Evolutionary conservation across 257 asterid genomes (phyloP).

Genomic region (Haberlea rhodopensis): DNA sequence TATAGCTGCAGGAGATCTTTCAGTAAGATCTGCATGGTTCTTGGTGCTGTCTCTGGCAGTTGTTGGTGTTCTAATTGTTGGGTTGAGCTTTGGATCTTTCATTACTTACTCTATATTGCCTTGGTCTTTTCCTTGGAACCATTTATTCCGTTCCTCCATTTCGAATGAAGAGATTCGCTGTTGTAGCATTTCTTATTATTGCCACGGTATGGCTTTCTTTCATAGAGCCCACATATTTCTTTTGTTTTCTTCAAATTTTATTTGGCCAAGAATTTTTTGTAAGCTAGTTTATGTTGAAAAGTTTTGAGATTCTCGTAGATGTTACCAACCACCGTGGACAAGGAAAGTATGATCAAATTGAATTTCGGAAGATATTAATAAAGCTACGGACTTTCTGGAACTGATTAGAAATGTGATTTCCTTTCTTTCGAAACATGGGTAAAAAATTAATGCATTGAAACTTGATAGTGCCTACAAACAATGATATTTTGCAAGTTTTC

Average conservation of each 20-base stretch:
- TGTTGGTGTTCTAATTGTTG: constrained; percentile 71
- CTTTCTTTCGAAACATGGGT: not conserved
- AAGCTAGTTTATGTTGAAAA: constrained; percentile 5
- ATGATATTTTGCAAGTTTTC: not conserved
- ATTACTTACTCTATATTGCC: not conserved
- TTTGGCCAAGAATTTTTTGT: not conserved
- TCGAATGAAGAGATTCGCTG: constrained; percentile 84
- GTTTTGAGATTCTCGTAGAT: not conserved
- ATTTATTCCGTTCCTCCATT: constrained; percentile 97
- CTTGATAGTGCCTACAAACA: constrained; percentile 5
- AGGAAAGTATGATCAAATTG: constrained; percentile 7
- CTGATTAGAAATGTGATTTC: not conserved
- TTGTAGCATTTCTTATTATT: not conserved
- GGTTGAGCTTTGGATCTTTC: constrained; percentile 70
- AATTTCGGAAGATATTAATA: not conserved
- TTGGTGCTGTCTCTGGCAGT: constrained; percentile 73
- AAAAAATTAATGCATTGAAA: constrained; percentile 5
- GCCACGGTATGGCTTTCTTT: not conserved
- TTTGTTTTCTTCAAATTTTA: not conserved
- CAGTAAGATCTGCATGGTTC: constrained; percentile 77
- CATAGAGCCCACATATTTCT: no score
- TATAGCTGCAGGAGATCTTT: constrained; percentile 97
- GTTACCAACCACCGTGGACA: not conserved
- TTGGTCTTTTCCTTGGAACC: constrained; percentile 63
- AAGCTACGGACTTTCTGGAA: not conserved